Base-by-base conservation (phyloP, 352 stramenopile species). In the Lagenidium sp. region DNA sequence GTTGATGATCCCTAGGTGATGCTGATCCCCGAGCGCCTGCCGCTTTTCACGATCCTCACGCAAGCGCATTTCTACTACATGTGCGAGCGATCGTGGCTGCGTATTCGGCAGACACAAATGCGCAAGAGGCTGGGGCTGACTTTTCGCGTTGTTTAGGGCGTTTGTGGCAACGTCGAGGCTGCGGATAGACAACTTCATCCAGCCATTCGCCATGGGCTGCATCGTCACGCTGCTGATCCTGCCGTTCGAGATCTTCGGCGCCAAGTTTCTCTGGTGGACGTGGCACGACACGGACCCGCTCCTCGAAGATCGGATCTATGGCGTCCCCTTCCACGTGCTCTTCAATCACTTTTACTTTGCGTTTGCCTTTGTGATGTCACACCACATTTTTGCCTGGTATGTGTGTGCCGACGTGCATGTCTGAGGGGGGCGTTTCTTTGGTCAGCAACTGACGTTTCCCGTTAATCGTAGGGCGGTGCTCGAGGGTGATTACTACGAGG, bases 191-290 rank as follows among this genome's bases (percentile, higher is more conserved):
- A 60, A 67, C 24, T 81, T 85, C 40, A 47, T 85, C 18, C 79
- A 88, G 50, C 70, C 78, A 10, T 74, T 86, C 29, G 68, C 70
- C 10, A 85, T 89, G 62, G 73, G 66, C 0, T 46, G 57, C 13
- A 44, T 89, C 6, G 60, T 77, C 38, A 43, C 86, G 18, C 49
- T 78, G 38, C 49, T 89, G 21, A 48, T 55, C 6, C 72, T 90
- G 30, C 80, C 80, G 7, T 79, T 87, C 25, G 76, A 92, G 59
- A 56, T 92, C 37, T 36, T 89, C 25, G 80, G 80, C 36, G 46
- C 71, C 45, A 89, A 89, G 44, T 85, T 92, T 38, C 57, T 92
- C 21, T 88, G 74, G 73, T 92, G 80, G 80, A 92, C 80, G 39
- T 88, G 69, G 63, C 80, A 92, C 45, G 80, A 92, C 44, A 88